Percentiles rank a stretch among this genome's conserved stretches.
phyloP scores from a whole-genome alignment of 1,284 basidiomycete species.

The Fomitopsis schrenkii region DNA sequence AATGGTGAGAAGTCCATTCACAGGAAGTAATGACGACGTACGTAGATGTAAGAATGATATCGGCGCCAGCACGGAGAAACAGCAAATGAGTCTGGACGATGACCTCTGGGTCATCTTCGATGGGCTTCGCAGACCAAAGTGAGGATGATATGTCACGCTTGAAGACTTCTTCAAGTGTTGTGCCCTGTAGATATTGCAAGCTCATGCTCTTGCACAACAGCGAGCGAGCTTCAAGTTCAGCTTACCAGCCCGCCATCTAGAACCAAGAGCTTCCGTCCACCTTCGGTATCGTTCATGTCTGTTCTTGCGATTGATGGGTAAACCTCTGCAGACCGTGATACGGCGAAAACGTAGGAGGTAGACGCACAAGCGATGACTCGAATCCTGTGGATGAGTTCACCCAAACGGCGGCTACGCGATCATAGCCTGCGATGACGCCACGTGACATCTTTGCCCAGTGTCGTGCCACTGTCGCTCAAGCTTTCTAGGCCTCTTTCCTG shows the following conservation, averaged over 20 bases:
- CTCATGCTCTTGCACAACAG: background rate
- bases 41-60: slow-evolving; percentile 60
- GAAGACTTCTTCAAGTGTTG: slow-evolving; percentile 59
- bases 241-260: slow-evolving; percentile 17
- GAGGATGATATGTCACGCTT: slow-evolving; percentile 49
- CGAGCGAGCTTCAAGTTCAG: background rate
- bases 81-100: slow-evolving; percentile 55
- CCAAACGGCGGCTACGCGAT: no score
- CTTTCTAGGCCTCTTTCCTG: no score
- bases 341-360: no score
- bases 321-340: no score
- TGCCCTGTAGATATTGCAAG: slow-evolving; percentile 42
- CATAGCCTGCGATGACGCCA: no score
- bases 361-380: no score
- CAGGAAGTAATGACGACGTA: slow-evolving; percentile 17
- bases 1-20: background rate
- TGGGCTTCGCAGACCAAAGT: slow-evolving; percentile 66
- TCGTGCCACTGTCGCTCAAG: no score
- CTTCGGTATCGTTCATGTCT: no score
- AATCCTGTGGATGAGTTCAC: no score
- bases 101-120: slow-evolving; percentile 45
- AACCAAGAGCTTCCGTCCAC: slow-evolving; percentile 3
- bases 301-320: no score
- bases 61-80: slow-evolving; percentile 59
- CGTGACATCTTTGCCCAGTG: no score